Percentiles rank a stretch among this genome's conserved stretches.
phyloP scores from a whole-genome alignment of 495 filamentous ascomycete species.

The Letharia lupina region DNA sequence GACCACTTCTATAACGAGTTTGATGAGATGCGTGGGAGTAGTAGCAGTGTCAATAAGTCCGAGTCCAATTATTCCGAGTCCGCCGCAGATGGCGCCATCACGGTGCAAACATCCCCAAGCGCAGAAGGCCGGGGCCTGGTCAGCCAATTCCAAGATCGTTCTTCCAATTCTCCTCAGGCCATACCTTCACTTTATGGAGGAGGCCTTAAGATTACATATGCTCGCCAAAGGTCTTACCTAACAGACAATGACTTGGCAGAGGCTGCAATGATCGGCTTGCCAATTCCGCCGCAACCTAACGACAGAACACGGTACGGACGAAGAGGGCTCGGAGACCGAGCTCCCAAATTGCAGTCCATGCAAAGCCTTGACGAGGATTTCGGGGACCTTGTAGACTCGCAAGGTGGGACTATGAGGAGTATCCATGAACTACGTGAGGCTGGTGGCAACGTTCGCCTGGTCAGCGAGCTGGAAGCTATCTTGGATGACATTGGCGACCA shows the following conservation, averaged over 20 bases:
- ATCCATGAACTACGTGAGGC: constrained; percentile 86
- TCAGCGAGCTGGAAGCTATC: constrained; percentile 70
- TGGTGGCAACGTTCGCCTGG: constrained; percentile 73
- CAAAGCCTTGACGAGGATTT: constrained; percentile 10
- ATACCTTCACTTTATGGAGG: constrained; percentile 11
- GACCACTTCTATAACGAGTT: not conserved
- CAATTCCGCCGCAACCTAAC: not conserved
- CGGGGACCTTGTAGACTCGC: constrained; percentile 44
- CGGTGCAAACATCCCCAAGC: constrained; percentile 13
- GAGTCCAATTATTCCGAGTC: constrained; percentile 9
- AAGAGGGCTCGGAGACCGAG: not conserved
- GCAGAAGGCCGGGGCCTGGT: constrained; percentile 4
- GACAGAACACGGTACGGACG: not conserved
- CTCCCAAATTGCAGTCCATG: constrained; percentile 16
- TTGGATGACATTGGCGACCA: constrained; percentile 71
- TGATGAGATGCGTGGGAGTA: constrained; percentile 4
- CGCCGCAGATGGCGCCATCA: constrained; percentile 8
- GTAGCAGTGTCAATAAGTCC: constrained; percentile 8
- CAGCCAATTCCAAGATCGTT: constrained; percentile 2
- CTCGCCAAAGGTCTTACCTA: constrained; percentile 52
- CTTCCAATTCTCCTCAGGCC: constrained; percentile 2
- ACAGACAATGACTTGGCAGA: constrained; percentile 37
- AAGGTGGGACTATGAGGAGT: constrained; percentile 57
- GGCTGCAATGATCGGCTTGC: constrained; percentile 18
- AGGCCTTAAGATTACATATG: constrained; percentile 51